These are phyloP conservation scores for Bruguiera hainesii DNA, from an alignment of 441 rosid genomes.

Conservation along the genomic window DNA sequence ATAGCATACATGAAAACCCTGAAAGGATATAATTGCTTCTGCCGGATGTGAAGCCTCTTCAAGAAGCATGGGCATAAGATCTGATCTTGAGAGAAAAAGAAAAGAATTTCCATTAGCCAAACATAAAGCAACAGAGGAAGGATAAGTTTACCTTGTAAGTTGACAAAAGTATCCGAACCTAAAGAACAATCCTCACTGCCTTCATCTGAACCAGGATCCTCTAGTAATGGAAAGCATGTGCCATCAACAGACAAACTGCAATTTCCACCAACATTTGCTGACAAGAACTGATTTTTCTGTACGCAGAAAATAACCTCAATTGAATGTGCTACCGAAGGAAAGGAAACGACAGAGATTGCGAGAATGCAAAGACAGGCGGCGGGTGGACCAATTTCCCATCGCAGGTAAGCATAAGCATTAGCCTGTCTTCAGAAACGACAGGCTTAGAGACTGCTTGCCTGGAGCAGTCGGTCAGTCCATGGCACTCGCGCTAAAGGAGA, in stretches of 20 bases:
- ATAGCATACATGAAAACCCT: conserved; percentile 35
- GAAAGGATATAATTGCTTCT: conserved; percentile 36
- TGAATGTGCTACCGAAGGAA: no score
- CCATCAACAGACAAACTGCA: conserved; percentile 33
- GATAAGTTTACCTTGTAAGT: background rate
- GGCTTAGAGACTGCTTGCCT: no score
- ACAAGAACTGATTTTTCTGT: conserved; percentile 36
- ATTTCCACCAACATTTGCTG: conserved; percentile 32
- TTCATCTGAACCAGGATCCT: conserved; percentile 42
- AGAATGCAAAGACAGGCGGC: no score
- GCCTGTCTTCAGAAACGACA: no score
- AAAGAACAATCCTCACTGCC: conserved; percentile 35
- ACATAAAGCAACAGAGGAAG: background rate
- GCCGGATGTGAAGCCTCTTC: conserved; percentile 47
- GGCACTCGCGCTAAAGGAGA: no score
- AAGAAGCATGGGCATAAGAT: conserved; percentile 49
- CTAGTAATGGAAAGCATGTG: conserved; percentile 44
- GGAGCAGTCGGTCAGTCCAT: no score
- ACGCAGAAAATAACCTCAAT: background rate
- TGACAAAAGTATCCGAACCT: conserved; percentile 31
- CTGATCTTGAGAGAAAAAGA: conserved; percentile 31
- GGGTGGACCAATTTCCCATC: no score
- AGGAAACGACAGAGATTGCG: no score
- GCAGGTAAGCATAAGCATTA: no score
- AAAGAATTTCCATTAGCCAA: conserved; percentile 14